Evolutionary conservation across 1,284 basidiomycete genomes (phyloP).

Genomic region (Stereum hirsutum): DNA sequence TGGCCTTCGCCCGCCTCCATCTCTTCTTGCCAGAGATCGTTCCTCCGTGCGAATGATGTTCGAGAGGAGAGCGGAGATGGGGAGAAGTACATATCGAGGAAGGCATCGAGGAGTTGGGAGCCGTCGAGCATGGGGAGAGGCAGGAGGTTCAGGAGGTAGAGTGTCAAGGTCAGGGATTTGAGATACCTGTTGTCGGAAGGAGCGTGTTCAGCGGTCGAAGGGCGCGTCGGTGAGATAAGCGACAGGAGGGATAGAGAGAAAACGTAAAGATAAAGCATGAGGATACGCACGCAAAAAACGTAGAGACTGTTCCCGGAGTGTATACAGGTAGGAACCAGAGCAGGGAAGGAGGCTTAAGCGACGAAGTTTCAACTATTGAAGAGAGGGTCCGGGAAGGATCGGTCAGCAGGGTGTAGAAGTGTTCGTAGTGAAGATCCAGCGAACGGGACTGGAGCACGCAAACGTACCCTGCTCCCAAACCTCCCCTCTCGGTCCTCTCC

Average conservation of each 20-base stretch:
- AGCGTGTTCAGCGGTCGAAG: slow-evolving; percentile 3
- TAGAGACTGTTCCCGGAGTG: slow-evolving; percentile 24
- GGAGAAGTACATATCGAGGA: slow-evolving; percentile 23
- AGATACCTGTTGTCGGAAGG: slow-evolving; percentile 40
- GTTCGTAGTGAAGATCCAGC: background rate
- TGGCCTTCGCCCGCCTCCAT: background rate
- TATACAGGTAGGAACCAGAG: slow-evolving; percentile 14
- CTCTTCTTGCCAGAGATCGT: too few relatives aligned
- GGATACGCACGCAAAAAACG: slow-evolving; percentile 38
- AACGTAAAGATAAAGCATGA: too few relatives aligned
- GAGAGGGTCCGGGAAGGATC: too few relatives aligned
- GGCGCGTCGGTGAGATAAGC: background rate
- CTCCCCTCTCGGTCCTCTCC: slow-evolving; percentile 62
- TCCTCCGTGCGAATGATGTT: too few relatives aligned
- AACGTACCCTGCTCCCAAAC: slow-evolving; percentile 58
- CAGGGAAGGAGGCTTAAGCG: background rate
- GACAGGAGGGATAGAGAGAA: slow-evolving; percentile 9
- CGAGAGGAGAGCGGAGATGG: too few relatives aligned
- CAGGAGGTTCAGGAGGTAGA: slow-evolving; percentile 66
- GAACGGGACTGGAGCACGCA: background rate
- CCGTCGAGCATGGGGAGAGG: slow-evolving; percentile 61
- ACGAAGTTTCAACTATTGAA: too few relatives aligned
- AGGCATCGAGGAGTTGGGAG: slow-evolving; percentile 32
- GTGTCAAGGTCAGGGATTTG: slow-evolving; percentile 49
- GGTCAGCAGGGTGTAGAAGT: too few relatives aligned